Conservation (phyloP, 352 stramenopile genomes). For the Pythium folliculosum region DNA sequence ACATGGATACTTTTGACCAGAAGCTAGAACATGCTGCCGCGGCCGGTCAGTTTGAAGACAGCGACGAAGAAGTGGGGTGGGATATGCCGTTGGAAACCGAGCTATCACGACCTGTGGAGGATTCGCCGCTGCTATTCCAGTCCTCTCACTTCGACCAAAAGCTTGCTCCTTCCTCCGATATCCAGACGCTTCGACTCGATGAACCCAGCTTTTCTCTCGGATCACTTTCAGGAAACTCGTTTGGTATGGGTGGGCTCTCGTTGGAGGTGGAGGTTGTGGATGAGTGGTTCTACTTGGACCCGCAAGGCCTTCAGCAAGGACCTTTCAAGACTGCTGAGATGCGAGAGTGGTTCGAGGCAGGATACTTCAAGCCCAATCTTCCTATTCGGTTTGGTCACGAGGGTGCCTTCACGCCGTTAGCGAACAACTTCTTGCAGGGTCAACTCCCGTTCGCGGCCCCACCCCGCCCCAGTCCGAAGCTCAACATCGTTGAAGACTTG, state of each 20-base stretch:
- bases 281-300: constrained; percentile 89
- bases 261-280: constrained; percentile 52
- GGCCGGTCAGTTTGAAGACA: constrained; percentile 83
- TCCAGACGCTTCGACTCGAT: constrained; percentile 5
- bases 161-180: constrained; percentile 1
- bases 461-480: constrained; percentile 36
- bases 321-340: constrained; percentile 87
- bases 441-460: constrained; percentile 64
- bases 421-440: constrained; percentile 73
- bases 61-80: constrained; percentile 73
- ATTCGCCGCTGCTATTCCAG: constrained; percentile 24
- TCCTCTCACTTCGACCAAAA: constrained; percentile 27
- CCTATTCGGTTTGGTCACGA: constrained; percentile 83
- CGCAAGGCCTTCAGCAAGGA: constrained; percentile 77
- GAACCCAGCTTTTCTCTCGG: constrained; percentile 20
- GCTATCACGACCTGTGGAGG: constrained; percentile 11
- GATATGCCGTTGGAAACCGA: constrained; percentile 35
- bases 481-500: constrained; percentile 21
- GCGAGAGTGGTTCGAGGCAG: constrained; percentile 88
- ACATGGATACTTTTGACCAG: constrained; percentile 80
- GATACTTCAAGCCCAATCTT: constrained; percentile 89
- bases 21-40: constrained; percentile 75
- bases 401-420: constrained; percentile 69
- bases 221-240: constrained; percentile 25
- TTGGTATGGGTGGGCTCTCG: constrained; percentile 31